Evolutionary conservation across 768 basidiomycete genomes (phyloP).

Genomic region (Gyrodon lividus): DNA sequence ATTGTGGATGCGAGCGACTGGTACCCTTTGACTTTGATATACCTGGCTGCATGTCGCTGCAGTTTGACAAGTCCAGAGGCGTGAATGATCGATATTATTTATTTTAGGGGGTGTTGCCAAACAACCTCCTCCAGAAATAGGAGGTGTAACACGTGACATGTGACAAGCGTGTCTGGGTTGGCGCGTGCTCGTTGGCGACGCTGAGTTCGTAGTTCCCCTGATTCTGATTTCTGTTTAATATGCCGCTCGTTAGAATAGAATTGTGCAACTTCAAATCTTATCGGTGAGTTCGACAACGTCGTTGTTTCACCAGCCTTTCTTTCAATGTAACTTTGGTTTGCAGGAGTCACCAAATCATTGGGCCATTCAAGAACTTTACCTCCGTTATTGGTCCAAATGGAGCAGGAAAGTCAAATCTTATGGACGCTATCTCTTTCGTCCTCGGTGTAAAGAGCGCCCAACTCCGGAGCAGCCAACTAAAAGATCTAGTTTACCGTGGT

Average conservation of each 20-base stretch:
- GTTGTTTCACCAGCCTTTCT: background rate
- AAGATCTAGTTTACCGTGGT: conserved; percentile 96
- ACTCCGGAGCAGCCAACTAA: conserved; percentile 88
- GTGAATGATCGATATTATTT: background rate
- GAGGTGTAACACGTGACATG: conserved; percentile 13
- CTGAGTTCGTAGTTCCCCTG: conserved; percentile 16
- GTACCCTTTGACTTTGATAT: no score
- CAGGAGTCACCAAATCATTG: conserved; percentile 82
- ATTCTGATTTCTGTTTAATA: conserved; percentile 30
- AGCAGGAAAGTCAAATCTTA: conserved; percentile 97
- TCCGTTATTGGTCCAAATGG: conserved; percentile 99
- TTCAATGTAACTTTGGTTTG: conserved; percentile 4
- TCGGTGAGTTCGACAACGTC: conserved; percentile 41
- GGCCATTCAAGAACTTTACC: conserved; percentile 91
- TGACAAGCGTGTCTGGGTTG: conserved; percentile 22
- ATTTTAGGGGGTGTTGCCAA: background rate
- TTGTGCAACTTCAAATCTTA: conserved; percentile 98
- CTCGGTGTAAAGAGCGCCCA: conserved; percentile 94
- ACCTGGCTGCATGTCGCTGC: no score
- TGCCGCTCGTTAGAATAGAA: conserved; percentile 86
- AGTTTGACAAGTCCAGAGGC: no score
- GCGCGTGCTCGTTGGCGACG: conserved; percentile 22
- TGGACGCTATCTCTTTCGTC: conserved; percentile 99
- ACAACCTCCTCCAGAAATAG: background rate
- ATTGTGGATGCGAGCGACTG: no score